Evolutionary conservation across 345 rosid species (phyloP).

Genomic region (Syzygium aqueum): DNA sequence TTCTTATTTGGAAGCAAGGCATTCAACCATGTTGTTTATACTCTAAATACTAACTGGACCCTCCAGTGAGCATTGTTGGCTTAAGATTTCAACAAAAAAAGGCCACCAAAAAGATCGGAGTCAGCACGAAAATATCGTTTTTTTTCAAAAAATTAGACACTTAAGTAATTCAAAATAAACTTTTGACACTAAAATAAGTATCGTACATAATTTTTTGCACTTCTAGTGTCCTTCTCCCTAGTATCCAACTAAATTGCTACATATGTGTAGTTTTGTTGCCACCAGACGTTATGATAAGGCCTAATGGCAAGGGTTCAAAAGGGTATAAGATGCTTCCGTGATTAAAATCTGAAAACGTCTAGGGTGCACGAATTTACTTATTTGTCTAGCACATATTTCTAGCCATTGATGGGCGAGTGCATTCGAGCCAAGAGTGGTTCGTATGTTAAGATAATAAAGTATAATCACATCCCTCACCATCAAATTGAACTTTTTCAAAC

Average conservation of each 20-base stretch:
- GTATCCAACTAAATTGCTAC: neutral
- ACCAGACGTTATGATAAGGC: neutral
- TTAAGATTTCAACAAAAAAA: too few species aligned
- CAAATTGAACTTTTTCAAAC: neutral
- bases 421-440: neutral
- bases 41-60: too few species aligned
- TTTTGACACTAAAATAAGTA: too few species aligned
- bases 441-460: neutral
- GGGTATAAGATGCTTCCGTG: neutral
- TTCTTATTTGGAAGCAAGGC: too few species aligned
- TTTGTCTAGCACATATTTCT: neutral
- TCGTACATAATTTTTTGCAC: too few species aligned
- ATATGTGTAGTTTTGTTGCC: neutral
- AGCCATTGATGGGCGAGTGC: neutral
- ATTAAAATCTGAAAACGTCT: neutral
- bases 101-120: too few species aligned
- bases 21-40: too few species aligned
- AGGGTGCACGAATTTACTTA: neutral
- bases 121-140: too few species aligned
- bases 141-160: too few species aligned
- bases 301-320: neutral
- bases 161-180: too few species aligned
- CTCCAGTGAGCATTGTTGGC: too few species aligned
- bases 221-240: too few species aligned
- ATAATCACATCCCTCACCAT: neutral